These are phyloP conservation scores for Podaxis mareebaensis DNA, from an alignment of 768 basidiomycete genomes.

Conservation along the genomic window DNA sequence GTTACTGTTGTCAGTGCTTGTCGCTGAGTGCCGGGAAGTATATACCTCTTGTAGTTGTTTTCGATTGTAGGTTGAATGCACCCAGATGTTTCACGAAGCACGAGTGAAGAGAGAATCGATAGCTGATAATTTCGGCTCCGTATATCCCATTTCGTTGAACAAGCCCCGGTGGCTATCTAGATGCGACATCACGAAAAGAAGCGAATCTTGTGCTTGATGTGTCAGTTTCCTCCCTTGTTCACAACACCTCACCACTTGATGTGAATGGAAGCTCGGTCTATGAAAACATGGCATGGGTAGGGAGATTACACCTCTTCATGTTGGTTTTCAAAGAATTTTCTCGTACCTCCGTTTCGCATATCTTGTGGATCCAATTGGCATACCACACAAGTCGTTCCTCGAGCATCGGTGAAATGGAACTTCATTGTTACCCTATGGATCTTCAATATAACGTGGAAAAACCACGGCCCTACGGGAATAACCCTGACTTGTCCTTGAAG, in stretches of 20 bases:
- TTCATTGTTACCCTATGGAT: not conserved
- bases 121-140: not conserved
- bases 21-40: no score
- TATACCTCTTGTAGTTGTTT: no score
- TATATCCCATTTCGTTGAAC: not conserved
- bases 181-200: constrained; percentile 11
- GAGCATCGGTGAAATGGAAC: not conserved
- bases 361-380: not conserved
- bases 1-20: no score
- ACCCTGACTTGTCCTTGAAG: not conserved
- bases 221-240: constrained; percentile 3
- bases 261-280: constrained; percentile 14
- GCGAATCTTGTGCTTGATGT: not conserved
- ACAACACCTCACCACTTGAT: constrained; percentile 11
- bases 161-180: constrained; percentile 8
- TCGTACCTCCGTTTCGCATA: not conserved
- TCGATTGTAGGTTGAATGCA: no score
- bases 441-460: constrained; percentile 13
- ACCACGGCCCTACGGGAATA: not conserved
- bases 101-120: no score
- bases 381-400: not conserved
- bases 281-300: not conserved
- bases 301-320: not conserved
- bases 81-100: no score
- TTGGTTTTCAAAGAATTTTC: not conserved